Base-by-base conservation (phyloP, 139 green algal species). In the Chlorella sorokiniana region DNA sequence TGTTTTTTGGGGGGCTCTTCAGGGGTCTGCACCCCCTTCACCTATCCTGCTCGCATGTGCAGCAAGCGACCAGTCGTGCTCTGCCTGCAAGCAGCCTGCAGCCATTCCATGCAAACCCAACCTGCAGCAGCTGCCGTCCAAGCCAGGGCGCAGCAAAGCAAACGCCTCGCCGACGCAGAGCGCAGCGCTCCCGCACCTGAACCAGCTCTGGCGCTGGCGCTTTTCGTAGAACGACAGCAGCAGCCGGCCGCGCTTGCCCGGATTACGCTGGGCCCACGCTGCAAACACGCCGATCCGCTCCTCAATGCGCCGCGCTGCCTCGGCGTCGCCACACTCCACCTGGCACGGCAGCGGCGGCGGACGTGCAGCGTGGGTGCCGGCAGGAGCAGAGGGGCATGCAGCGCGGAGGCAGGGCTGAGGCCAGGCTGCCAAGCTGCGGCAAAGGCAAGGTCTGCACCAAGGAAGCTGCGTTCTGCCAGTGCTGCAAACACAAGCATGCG, bases 191-290 rank as follows among this genome's bases (percentile, higher is more conserved):
- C 22, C 71, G 0, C 73, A 79, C 73, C 73, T 85, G 74, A 93
- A 95, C 83, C 83, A 85, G 40, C 79, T 80, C 62, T 93, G 88
- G 59, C 90, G 91, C 62, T 91, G 79, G 3, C 93, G 89, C 62
- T 89, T 89, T 81, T 98, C 93, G 81, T 92, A 98, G 79, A 98
- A 98, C 0, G 84, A 88, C 37, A 97, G 74, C 37, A 85, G 82
- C 37, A 89, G 84, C 82, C 91, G 84, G 33, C 81, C 85, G 8
- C 62, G 41, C 51, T 79, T 89, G 45, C 84, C 81, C n/a, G 81
- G 86, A 68, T 92, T 85, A 41, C 85, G 88, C 31, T 93, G 86
- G 38, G 90, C 76, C 91, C 90, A 95, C 20, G 37, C 31, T 38
- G 54, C 85, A 48, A 98, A 92, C 14, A 88, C 77, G 42, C 82